These are phyloP conservation scores for Mycena venus DNA, from an alignment of 768 basidiomycete genomes.

Conservation along the genomic window DNA sequence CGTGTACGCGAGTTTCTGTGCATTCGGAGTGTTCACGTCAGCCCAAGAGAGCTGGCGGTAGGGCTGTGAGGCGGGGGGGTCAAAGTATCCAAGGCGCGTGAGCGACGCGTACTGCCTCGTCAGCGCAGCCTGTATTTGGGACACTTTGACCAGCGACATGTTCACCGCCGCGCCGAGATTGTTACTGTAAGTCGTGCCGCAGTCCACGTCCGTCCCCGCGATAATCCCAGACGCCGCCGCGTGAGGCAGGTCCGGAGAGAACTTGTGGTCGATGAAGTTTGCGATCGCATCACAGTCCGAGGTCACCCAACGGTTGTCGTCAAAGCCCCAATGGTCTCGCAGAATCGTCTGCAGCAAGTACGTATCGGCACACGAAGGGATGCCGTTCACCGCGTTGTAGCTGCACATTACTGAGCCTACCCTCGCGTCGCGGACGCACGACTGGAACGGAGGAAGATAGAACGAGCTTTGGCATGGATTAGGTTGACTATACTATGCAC, in stretches of 20 bases:
- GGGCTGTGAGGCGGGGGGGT: conserved; percentile 62
- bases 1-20: conserved; percentile 63
- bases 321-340: conserved; percentile 65
- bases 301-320: conserved; percentile 66
- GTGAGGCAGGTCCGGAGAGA: conserved; percentile 56
- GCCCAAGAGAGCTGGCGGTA: conserved; percentile 64
- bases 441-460: conserved; percentile 69
- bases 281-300: conserved; percentile 69
- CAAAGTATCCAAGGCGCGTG: conserved; percentile 70
- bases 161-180: conserved; percentile 64
- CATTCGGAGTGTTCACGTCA: conserved; percentile 60
- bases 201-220: conserved; percentile 69
- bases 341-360: conserved; percentile 66
- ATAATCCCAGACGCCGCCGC: conserved; percentile 65
- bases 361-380: conserved; percentile 67
- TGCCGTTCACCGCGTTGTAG: conserved; percentile 73
- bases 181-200: conserved; percentile 60
- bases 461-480: too few species aligned
- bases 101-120: conserved; percentile 66
- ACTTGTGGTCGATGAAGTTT: conserved; percentile 65
- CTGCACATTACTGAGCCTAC: conserved; percentile 74
- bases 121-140: conserved; percentile 58
- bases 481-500: too few species aligned
- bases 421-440: conserved; percentile 72
- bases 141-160: conserved; percentile 59